Conservation (phyloP, 208 protist genomes). For the Lotmaria passim region DNA sequence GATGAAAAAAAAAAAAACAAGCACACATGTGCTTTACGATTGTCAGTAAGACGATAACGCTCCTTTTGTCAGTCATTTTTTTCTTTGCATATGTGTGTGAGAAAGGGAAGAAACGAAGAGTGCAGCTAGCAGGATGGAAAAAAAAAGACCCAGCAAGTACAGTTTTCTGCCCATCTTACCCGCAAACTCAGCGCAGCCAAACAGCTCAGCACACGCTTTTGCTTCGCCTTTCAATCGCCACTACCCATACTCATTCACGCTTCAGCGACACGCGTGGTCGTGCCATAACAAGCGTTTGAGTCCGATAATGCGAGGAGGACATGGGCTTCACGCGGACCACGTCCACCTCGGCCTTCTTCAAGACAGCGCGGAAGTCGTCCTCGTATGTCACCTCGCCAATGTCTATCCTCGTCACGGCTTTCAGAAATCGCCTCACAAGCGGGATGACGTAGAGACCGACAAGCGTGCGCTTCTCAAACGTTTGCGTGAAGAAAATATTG, state of each 20-base stretch:
- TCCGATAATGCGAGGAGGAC: conserved; percentile 50
- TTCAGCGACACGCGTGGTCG: conserved; percentile 38
- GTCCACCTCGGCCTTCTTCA: conserved; percentile 58
- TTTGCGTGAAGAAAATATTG: conserved; percentile 84
- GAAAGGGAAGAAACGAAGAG: neutral
- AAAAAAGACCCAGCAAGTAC: neutral
- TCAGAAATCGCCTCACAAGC: conserved; percentile 62
- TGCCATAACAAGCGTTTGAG: conserved; percentile 68
- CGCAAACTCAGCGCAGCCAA: too few species aligned
- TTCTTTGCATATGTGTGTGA: too few species aligned
- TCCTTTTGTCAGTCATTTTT: too few species aligned
- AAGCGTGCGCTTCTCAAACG: conserved; percentile 72
- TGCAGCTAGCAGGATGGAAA: neutral
- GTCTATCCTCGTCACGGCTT: conserved; percentile 73
- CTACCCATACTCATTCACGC: neutral
- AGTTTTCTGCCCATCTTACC: too few species aligned
- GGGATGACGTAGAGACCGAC: conserved; percentile 61
- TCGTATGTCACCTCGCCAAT: conserved; percentile 88
- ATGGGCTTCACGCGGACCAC: conserved; percentile 57
- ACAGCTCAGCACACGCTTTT: too few species aligned
- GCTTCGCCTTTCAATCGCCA: too few species aligned
- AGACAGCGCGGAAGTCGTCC: conserved; percentile 61
- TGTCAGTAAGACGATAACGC: too few species aligned
- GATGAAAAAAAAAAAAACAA: too few species aligned
- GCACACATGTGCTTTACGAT: too few species aligned